Conservation (phyloP, 371 early-diverging fungal genomes). For the Syncephalastrum racemosum region DNA sequence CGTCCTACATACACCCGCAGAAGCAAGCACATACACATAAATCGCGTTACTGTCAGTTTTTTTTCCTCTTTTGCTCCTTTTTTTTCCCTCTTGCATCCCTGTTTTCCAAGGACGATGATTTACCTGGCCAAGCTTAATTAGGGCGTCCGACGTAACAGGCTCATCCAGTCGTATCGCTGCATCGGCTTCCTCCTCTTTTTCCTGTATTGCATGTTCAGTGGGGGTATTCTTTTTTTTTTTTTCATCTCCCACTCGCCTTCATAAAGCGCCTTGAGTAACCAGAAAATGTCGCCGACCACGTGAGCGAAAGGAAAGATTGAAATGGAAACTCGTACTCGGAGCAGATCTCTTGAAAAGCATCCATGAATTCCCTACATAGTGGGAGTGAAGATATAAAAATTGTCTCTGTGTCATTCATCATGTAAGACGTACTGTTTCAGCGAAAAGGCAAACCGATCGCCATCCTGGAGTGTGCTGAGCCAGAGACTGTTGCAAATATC, state of each 20-base stretch:
- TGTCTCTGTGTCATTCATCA: too few species aligned
- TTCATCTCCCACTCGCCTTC: conserved; percentile 16
- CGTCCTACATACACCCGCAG: conserved; percentile 16
- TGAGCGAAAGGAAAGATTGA: conserved; percentile 41
- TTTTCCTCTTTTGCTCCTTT: too few species aligned
- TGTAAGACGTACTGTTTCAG: too few species aligned
- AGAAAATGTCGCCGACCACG: conserved; percentile 45
- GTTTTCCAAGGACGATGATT: not conserved
- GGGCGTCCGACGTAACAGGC: conserved; percentile 23
- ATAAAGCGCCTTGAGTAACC: conserved; percentile 50
- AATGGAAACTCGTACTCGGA: conserved; percentile 21
- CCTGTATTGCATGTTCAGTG: conserved; percentile 8
- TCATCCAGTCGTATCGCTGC: conserved; percentile 12
- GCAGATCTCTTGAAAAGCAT: conserved; percentile 16
- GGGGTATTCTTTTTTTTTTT: too few species aligned
- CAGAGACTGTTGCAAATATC: conserved; percentile 60
- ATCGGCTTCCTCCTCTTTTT: conserved; percentile 12
- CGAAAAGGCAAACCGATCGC: too few species aligned
- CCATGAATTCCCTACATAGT: conserved; percentile 26
- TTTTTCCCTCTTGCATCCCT: too few species aligned
- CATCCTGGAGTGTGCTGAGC: conserved; percentile 11
- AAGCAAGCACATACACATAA: not conserved
- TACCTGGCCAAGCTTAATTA: conserved; percentile 36
- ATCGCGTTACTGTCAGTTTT: too few species aligned
- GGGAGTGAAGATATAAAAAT: too few species aligned